phyloP scores from a whole-genome alignment of 768 basidiomycete genomes.

The Kwoniella newhampshirensis region DNA sequence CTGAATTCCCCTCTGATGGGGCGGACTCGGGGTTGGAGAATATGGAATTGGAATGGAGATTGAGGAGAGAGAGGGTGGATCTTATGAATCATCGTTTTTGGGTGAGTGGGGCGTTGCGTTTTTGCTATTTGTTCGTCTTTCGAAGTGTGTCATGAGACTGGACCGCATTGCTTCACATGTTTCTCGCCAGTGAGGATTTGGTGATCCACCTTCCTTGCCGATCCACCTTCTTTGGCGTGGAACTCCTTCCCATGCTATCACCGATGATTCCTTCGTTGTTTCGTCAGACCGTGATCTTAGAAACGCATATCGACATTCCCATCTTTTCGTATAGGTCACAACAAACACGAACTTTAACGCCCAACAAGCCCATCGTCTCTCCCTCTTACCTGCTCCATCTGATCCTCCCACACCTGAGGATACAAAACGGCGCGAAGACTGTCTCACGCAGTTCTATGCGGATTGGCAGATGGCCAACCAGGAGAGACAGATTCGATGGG shows the following conservation, averaged over 20 bases:
- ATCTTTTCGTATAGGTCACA: constrained; percentile 24
- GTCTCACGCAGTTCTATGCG: constrained; percentile 41
- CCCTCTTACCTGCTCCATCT: constrained; percentile 26
- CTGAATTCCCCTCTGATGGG: constrained; percentile 21
- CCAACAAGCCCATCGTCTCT: constrained; percentile 36
- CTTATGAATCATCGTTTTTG: constrained; percentile 48
- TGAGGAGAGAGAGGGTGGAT: constrained; percentile 43
- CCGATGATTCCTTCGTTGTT: too few species aligned
- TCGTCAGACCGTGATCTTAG: too few species aligned
- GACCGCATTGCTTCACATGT: background rate
- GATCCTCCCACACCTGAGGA: constrained; percentile 38
- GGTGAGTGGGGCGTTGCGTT: constrained; percentile 24
- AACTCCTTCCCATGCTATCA: too few species aligned
- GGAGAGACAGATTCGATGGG: constrained; percentile 36
- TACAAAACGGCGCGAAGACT: constrained; percentile 27
- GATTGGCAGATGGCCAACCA: constrained; percentile 47
- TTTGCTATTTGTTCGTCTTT: too few species aligned
- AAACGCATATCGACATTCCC: background rate
- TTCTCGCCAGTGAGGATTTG: too few species aligned
- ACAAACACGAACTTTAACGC: constrained; percentile 40
- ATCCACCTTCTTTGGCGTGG: background rate
- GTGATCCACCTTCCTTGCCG: too few species aligned
- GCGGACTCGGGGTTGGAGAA: constrained; percentile 22
- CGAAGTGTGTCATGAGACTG: too few species aligned
- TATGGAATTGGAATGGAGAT: constrained; percentile 44